Evolutionary conservation across 75 land plant species (phyloP).

Genomic region (Chamaecyparis obtusa): DNA sequence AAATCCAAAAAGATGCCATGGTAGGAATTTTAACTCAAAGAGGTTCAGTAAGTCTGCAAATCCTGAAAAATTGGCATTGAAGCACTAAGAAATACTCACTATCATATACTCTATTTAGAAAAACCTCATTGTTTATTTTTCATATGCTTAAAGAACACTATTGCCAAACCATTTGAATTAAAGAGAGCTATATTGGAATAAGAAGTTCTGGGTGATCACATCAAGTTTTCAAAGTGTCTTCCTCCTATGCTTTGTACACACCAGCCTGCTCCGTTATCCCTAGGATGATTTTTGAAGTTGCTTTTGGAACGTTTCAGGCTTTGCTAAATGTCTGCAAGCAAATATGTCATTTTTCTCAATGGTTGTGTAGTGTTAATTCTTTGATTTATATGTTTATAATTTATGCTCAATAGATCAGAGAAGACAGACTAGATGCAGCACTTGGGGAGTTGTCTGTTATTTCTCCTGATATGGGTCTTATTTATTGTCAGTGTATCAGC

Average conservation of each 20-base stretch:
- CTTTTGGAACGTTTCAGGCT: neutral
- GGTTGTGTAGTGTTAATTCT: neutral
- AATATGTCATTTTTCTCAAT: neutral
- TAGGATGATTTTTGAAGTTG: too few relatives aligned
- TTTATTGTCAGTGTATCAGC: neutral
- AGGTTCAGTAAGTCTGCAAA: too few relatives aligned
- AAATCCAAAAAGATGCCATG: too few relatives aligned
- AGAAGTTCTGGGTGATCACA: neutral
- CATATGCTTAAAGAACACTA: neutral
- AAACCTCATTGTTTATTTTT: too few relatives aligned
- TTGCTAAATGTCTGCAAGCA: neutral
- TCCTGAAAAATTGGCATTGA: too few relatives aligned
- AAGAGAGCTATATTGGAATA: neutral
- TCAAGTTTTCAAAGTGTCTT: neutral
- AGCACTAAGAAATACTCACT: too few relatives aligned
- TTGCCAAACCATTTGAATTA: neutral
- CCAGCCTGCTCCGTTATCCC: neutral
- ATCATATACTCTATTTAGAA: too few relatives aligned
- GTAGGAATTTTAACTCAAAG: too few relatives aligned
- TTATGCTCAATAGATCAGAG: neutral
- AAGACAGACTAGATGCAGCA: neutral
- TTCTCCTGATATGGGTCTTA: neutral
- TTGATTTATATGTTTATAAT: neutral
- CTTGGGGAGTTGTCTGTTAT: neutral
- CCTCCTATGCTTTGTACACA: neutral